Conservation (phyloP, 2,329 filamentous ascomycete species). For the Emericellopsis cladophorae region DNA sequence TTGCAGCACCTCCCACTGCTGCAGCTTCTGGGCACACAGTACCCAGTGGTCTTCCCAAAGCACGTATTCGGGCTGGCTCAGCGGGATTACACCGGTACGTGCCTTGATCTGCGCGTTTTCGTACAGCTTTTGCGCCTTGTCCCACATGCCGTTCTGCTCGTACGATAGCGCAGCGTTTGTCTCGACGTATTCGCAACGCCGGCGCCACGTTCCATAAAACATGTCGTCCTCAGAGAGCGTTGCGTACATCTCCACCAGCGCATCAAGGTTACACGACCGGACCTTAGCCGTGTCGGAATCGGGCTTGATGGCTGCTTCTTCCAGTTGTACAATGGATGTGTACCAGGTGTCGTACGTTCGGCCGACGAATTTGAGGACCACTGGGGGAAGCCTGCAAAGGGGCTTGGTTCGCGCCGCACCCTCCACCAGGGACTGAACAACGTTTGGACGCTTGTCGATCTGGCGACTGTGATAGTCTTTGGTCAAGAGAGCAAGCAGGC, state of each 20-base stretch:
- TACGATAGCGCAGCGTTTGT: constrained; percentile 95
- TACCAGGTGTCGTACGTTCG: constrained; percentile 97
- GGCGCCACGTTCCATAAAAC: constrained; percentile 94
- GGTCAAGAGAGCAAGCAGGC: constrained; percentile 78
- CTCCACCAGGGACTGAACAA: constrained; percentile 83
- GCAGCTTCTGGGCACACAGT: constrained; percentile 90
- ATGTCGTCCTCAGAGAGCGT: constrained; percentile 88
- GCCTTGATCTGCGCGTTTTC: constrained; percentile 96
- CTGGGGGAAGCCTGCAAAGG: constrained; percentile 83
- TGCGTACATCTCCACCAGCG: constrained; percentile 85
- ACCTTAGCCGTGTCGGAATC: constrained; percentile 73
- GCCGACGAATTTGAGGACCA: constrained; percentile 90
- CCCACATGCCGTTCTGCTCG: constrained; percentile 98
- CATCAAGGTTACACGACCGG: constrained; percentile 89
- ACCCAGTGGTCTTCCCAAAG: constrained; percentile 99
- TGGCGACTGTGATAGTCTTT: constrained; percentile 94
- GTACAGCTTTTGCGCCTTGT: constrained; percentile 94
- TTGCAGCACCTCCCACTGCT: constrained; percentile 96
- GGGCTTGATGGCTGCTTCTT: constrained; percentile 76
- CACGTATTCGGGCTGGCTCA: constrained; percentile 95
- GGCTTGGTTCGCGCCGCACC: constrained; percentile 77
- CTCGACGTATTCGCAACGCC: constrained; percentile 91
- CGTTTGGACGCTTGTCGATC: constrained; percentile 89
- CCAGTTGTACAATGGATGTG: constrained; percentile 78
- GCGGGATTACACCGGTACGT: constrained; percentile 87